Evolutionary conservation across 495 filamentous ascomycete genomes (phyloP).

Genomic region (Wilcoxina mikolae): DNA sequence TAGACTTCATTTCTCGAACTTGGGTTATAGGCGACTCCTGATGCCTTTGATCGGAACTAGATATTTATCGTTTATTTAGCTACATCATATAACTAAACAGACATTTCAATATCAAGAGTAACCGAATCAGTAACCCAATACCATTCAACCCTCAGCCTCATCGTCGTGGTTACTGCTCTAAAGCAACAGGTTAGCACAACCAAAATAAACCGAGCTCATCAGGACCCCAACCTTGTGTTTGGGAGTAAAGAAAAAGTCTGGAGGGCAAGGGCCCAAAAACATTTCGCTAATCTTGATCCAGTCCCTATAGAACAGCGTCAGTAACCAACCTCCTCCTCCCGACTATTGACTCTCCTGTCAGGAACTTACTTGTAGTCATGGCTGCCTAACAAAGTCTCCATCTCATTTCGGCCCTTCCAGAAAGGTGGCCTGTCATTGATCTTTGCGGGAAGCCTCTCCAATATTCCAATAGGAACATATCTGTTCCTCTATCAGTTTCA

Average conservation of each 20-base stretch:
- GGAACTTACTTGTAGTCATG: conserved; percentile 45
- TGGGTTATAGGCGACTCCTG: too few species aligned
- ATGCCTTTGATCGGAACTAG: too few species aligned
- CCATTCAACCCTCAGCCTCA: conserved; percentile 4
- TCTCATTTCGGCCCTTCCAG: conserved; percentile 67
- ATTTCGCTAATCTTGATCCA: conserved; percentile 99
- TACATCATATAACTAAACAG: too few species aligned
- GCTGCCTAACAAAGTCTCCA: conserved; percentile 82
- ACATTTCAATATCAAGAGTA: too few species aligned
- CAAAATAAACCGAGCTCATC: not conserved
- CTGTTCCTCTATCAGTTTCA: not conserved
- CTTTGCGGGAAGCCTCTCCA: conserved; percentile 72
- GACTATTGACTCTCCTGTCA: too few species aligned
- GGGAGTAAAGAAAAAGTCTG: conserved; percentile 86
- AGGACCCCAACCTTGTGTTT: conserved; percentile 63
- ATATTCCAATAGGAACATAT: conserved; percentile 76
- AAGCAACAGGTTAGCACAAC: not conserved
- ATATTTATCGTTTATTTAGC: too few species aligned
- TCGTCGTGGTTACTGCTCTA: conserved; percentile 7
- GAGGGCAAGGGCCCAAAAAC: conserved; percentile 84
- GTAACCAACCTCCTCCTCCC: too few species aligned
- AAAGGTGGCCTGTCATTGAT: conserved; percentile 77
- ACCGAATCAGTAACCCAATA: too few species aligned
- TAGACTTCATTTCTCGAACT: too few species aligned
- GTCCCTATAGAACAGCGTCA: conserved; percentile 40